Base-by-base conservation (phyloP, 805 yeast species). In the Wickerhamiella musiphila region DNA sequence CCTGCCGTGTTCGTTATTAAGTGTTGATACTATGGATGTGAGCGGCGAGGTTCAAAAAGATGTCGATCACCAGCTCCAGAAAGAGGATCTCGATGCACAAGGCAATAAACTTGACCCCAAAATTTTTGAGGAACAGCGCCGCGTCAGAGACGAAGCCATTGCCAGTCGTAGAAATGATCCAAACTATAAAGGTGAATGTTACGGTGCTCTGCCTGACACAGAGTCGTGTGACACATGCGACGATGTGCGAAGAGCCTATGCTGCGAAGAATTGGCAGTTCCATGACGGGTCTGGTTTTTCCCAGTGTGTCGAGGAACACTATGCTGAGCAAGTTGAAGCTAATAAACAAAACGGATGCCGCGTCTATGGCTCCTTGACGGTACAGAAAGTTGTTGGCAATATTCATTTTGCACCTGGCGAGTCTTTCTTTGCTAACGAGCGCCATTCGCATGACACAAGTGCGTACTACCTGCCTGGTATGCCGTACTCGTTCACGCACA, bases 361-460 rank as follows among this genome's bases (percentile, higher is more conserved):
- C 41, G 63, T 90, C 25, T 65, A 66, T 40, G 98, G 98, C 19
- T 61, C 66, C 15, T 75, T 92, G 5, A 60, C 69, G 43, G 70
- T 90, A 48, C 79, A 79, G 54, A 70, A 93, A 56, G 77, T 90
- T 27, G 73, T 77, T 15, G 98, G 98, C 29, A 78, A 81, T 47
- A 57, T 90, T 40, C 96, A 90, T 58, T 83, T 90, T 63, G 94
- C 95, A 1, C 96, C 98, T 4, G 98, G 98, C 25, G 71, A 77
- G 17, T 72, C 92, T 2, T 64, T 62, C 46, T 67, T 73, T 24
- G 53, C 56, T 35, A 54, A 57, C 7, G 64, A 65, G 31, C 42
- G 37, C 30, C 98, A 90, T 52, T 63, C 69, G 37, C 98, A 90
- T 57, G 98, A 90, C 49, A 54, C 78, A 34, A 76, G 93, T 6